phyloP scores from a whole-genome alignment of 768 basidiomycete genomes.

The Tylopilus balloui region DNA sequence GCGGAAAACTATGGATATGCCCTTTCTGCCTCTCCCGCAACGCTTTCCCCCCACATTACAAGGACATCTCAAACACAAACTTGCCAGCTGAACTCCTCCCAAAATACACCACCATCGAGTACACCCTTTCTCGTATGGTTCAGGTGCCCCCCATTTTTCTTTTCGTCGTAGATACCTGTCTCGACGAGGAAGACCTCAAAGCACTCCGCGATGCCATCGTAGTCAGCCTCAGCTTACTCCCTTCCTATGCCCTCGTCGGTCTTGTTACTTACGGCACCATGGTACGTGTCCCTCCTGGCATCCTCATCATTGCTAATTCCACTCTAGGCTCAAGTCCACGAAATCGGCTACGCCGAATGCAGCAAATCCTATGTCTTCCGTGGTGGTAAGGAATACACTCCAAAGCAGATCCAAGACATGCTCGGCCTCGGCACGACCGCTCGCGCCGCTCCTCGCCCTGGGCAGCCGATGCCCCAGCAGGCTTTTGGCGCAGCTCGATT shows the following conservation, averaged over 20 bases:
- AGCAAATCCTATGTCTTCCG: constrained; percentile 99
- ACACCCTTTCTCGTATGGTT: constrained; percentile 89
- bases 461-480: constrained; percentile 75
- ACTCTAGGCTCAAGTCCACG: constrained; percentile 92
- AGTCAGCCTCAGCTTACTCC: constrained; percentile 87
- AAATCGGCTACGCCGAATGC: constrained; percentile 94
- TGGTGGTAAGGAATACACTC: constrained; percentile 92
- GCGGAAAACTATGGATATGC: constrained; percentile 99
- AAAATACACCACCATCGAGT: constrained; percentile 99
- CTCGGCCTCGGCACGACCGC: constrained; percentile 72
- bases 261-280: constrained; percentile 96
- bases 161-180: constrained; percentile 95
- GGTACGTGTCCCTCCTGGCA: constrained; percentile 44
- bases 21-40: constrained; percentile 97
- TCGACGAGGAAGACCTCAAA: constrained; percentile 94
- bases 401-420: constrained; percentile 99
- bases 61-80: constrained; percentile 96
- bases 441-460: constrained; percentile 82
- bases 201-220: constrained; percentile 93
- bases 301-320: background rate
- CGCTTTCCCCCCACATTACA: constrained; percentile 97
- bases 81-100: constrained; percentile 93
- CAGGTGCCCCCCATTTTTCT: constrained; percentile 95
- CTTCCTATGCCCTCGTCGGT: constrained; percentile 92
- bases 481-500: constrained; percentile 86